Percentiles rank a stretch among this genome's conserved stretches.
Evolutionary conservation across 176 grass and related monocot species (phyloP).

Genomic region (Triticum aestivum): DNA sequence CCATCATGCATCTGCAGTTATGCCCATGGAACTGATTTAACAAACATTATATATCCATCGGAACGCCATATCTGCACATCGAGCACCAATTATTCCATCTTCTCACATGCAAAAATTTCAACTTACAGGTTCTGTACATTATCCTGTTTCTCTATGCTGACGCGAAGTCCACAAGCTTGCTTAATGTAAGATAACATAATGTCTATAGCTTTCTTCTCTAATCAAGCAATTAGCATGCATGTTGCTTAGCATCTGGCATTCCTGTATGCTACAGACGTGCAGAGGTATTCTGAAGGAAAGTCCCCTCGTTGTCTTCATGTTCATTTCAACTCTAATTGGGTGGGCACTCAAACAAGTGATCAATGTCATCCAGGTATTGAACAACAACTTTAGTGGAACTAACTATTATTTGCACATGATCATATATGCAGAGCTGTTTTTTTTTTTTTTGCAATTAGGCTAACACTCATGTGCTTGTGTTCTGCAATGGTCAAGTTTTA

Average conservation of each 20-base stretch:
- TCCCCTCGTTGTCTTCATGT: constrained; percentile 48
- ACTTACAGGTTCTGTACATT: constrained; percentile 86
- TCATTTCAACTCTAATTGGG: constrained; percentile 65
- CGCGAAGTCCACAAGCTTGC: constrained; percentile 55
- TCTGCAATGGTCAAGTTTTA: not conserved
- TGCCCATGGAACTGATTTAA: not conserved
- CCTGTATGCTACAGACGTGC: constrained; percentile 38
- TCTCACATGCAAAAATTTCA: not conserved
- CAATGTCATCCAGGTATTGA: constrained; percentile 74
- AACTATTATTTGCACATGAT: not conserved
- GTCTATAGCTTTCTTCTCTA: not conserved
- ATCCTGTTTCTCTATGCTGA: constrained; percentile 75
- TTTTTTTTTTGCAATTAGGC: not conserved
- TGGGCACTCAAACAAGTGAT: constrained; percentile 82
- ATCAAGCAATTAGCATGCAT: not conserved
- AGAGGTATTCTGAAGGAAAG: constrained; percentile 46
- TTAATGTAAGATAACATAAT: constrained; percentile 55
- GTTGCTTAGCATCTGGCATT: constrained; percentile 5
- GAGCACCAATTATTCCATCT: not conserved
- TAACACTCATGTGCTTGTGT: not conserved
- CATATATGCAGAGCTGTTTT: not conserved
- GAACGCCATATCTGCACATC: not conserved
- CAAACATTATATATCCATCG: not conserved
- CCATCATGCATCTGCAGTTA: not conserved
- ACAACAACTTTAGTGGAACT: not conserved